A percentile compares a stretch with the other conserved stretches of the same genome.
These are phyloP conservation scores for Chaetomiaceae sp. DNA, from an alignment of 2,329 filamentous ascomycete species.

Conservation along the genomic window DNA sequence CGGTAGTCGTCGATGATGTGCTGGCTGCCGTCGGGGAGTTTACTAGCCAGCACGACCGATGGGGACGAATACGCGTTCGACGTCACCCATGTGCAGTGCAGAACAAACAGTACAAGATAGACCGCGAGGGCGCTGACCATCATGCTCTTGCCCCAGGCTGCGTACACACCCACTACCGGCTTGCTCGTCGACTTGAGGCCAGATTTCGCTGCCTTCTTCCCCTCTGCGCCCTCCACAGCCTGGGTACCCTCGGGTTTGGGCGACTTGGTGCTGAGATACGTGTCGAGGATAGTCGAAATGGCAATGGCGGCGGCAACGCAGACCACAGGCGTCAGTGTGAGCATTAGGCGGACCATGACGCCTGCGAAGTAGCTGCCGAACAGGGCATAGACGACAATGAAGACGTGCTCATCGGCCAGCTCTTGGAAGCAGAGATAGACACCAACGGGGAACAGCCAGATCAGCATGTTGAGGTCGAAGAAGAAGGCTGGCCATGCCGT, in stretches of 20 bases:
- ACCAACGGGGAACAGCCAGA: constrained; percentile 98
- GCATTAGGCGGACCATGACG: constrained; percentile 99
- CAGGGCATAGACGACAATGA: constrained; percentile 94
- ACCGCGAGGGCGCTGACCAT: constrained; percentile 67
- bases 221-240: constrained; percentile 44
- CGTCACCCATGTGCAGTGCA: constrained; percentile 98
- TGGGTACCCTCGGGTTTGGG: constrained; percentile 51
- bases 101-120: constrained; percentile 88
- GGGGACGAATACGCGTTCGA: constrained; percentile 98
- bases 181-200: constrained; percentile 66
- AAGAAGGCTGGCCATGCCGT: constrained; percentile 99
- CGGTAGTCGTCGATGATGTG: constrained; percentile 99
- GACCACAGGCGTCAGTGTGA: constrained; percentile 92
- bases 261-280: constrained; percentile 66
- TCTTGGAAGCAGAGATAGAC: constrained; percentile 97
- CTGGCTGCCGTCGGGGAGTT: constrained; percentile 88
- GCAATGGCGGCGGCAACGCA: constrained; percentile 91
- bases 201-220: constrained; percentile 52
- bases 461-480: constrained; percentile 96
- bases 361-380: constrained; percentile 97
- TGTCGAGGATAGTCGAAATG: constrained; percentile 81
- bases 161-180: constrained; percentile 80
- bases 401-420: constrained; percentile 93
- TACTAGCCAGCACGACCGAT: constrained; percentile 90
- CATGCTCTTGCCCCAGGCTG: constrained; percentile 70